phyloP scores from a whole-genome alignment of 768 basidiomycete genomes.

The Atractiella rhizophila region DNA sequence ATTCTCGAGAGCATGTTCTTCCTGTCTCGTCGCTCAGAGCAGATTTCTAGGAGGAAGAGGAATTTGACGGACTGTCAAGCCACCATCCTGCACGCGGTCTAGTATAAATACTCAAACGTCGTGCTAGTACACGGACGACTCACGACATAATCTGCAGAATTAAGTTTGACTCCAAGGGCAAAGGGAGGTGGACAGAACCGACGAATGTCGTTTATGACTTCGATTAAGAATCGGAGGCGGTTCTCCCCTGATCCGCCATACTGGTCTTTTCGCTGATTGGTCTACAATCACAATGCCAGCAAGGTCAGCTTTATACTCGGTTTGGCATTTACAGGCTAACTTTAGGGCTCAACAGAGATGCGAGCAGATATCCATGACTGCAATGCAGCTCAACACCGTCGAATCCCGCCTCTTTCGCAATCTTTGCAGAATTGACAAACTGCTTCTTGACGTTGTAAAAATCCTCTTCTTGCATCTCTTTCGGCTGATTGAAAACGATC shows the following conservation, averaged over 20 bases:
- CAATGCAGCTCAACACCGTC: slow-evolving; percentile 62
- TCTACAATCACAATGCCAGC: slow-evolving; percentile 18
- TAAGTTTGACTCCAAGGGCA: slow-evolving; percentile 52
- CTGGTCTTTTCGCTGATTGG: slow-evolving; percentile 34
- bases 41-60: background rate
- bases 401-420: slow-evolving; percentile 45
- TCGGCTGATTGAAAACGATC: slow-evolving; percentile 39
- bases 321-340: slow-evolving; percentile 22
- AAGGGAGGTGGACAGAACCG: slow-evolving; percentile 33
- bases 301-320: background rate
- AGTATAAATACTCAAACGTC: background rate
- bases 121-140: slow-evolving; percentile 7
- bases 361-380: slow-evolving; percentile 60
- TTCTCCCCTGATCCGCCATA: slow-evolving; percentile 31
- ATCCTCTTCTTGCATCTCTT: slow-evolving; percentile 33
- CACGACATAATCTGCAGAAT: slow-evolving; percentile 44
- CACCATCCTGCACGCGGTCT: slow-evolving; percentile 8
- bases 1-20: slow-evolving; percentile 33
- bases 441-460: slow-evolving; percentile 35
- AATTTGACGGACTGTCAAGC: slow-evolving; percentile 8
- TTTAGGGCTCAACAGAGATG: slow-evolving; percentile 52
- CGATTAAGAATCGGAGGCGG: slow-evolving; percentile 32
- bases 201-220: slow-evolving; percentile 35
- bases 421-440: slow-evolving; percentile 41
- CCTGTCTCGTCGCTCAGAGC: slow-evolving; percentile 2